Base-by-base conservation (phyloP, 202 grass and related monocot species). In the Setaria italica region DNA sequence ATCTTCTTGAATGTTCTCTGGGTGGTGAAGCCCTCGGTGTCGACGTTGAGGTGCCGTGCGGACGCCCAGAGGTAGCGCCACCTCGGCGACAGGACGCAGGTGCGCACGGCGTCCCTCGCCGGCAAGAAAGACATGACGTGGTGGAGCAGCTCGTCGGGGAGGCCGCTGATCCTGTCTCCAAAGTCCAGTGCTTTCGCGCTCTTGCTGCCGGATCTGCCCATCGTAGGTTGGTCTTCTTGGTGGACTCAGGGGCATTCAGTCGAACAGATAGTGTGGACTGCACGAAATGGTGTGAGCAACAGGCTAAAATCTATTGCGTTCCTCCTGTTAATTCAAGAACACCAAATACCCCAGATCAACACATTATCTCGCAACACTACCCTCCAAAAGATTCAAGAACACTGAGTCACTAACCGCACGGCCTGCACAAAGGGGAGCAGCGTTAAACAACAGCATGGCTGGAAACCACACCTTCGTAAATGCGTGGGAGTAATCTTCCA, bases 81-180 rank as follows among this genome's bases (percentile, higher is more conserved):
- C 42, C 66, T 78, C 30, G 16, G 65, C 7, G 84, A 79, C 55
- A 85, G 21, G 54, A 85, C 55, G 4, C 75, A 62, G 13, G 83
- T 85, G 32, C 49, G 75, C 43, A 79, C 75, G 0, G 75, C 32
- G 12, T 79, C 75, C 42, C 54, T 15, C 21, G 84, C 65, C 41
- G 74, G 47, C 66, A 79, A 57, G 66, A 79, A 59, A 35, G 67
- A 86, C 55, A 79, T 14, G 74, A 72, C 16, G 15, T 72, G 84
- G 55, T 72, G 76, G n/a, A 63, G 84, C 58, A 80, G 8, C 33
- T 73, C 84, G 55, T 86, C 46, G 0, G 54, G 75, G 20, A 86
- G 75, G 55, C 42, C 50, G 55, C 66, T 86, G 45, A 86, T 79
- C 14, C 72, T 33, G 49, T 84, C 72, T 5, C 47, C 48, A 4